Percentiles rank a stretch among this genome's conserved stretches.
Evolutionary conservation across 495 filamentous ascomycete genomes (phyloP).

Genomic region (Penicillium robsamsonii): DNA sequence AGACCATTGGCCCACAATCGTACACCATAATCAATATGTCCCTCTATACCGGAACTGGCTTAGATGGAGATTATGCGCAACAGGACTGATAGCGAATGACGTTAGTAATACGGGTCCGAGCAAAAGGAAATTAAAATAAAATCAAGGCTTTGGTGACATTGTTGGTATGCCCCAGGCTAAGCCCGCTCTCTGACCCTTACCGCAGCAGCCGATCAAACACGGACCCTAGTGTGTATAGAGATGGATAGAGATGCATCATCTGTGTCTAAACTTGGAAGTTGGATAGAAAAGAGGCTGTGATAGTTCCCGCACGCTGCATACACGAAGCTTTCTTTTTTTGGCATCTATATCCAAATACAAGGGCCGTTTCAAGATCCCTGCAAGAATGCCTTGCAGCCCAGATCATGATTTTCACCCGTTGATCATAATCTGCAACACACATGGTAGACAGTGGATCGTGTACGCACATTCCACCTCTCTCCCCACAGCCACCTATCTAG

Average conservation of each 20-base stretch:
- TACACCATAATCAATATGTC: neutral
- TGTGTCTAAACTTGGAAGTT: conserved; percentile 12
- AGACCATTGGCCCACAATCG: neutral
- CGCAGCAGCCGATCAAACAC: conserved; percentile 7
- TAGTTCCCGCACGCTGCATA: conserved; percentile 4
- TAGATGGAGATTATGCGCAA: conserved; percentile 4
- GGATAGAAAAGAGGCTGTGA: conserved; percentile 3
- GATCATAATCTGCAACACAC: conserved; percentile 1
- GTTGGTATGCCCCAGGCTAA: neutral
- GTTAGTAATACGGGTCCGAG: neutral
- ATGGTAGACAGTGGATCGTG: conserved; percentile 3
- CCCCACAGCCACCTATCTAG: conserved; percentile 1
- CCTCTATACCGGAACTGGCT: neutral
- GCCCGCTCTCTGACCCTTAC: neutral
- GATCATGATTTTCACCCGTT: neutral
- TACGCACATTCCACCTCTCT: neutral
- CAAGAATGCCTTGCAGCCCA: conserved; percentile 4
- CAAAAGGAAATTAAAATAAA: neutral
- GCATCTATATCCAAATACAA: neutral
- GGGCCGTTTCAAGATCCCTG: neutral
- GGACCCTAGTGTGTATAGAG: no score
- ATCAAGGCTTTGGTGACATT: neutral
- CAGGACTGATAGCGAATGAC: neutral
- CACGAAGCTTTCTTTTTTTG: neutral
- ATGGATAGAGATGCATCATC: neutral